These are phyloP conservation scores for Albophoma yamanashiensis DNA, from an alignment of 2,329 filamentous ascomycete genomes.

Conservation along the genomic window DNA sequence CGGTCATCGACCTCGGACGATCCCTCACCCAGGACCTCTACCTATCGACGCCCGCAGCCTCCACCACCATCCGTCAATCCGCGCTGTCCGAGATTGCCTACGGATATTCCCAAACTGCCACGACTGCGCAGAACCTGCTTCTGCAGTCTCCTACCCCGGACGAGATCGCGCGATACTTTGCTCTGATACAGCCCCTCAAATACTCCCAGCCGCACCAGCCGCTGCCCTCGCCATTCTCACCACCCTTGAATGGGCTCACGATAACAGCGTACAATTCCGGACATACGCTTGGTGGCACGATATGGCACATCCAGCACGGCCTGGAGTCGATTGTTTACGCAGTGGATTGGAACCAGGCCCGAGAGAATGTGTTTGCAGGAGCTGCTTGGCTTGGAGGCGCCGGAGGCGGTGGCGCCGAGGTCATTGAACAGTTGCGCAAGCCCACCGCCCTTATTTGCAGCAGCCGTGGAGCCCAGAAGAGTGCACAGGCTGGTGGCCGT, in stretches of 20 bases:
- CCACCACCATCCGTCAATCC: conserved; percentile 66
- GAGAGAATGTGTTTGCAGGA: conserved; percentile 87
- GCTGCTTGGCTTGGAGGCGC: conserved; percentile 87
- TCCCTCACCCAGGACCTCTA: conserved; percentile 90
- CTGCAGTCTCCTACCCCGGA: conserved; percentile 65
- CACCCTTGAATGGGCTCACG: conserved; percentile 79
- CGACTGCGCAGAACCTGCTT: conserved; percentile 43
- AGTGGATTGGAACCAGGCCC: conserved; percentile 96
- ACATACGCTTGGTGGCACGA: conserved; percentile 90
- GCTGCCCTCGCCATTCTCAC: conserved; percentile 74
- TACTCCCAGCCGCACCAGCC: conserved; percentile 96
- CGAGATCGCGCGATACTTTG: conserved; percentile 89
- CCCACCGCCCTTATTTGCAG: conserved; percentile 92
- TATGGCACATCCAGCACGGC: conserved; percentile 97
- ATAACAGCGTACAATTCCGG: conserved; percentile 96
- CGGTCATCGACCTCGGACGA: conserved; percentile 85
- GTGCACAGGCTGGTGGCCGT: conserved; percentile 59
- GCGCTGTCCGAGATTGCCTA: conserved; percentile 57
- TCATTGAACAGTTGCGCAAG: conserved; percentile 86
- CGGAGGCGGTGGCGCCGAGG: conserved; percentile 71
- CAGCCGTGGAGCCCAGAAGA: conserved; percentile 65
- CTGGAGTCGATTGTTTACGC: conserved; percentile 96
- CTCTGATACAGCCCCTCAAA: conserved; percentile 81
- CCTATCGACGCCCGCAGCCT: conserved; percentile 75
- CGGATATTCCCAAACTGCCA: conserved; percentile 39